Evolutionary conservation across 106 monocot genomes (phyloP), one percentile per base, ranked within the genome.

Genomic region (Hemerocallis citrina): DNA sequence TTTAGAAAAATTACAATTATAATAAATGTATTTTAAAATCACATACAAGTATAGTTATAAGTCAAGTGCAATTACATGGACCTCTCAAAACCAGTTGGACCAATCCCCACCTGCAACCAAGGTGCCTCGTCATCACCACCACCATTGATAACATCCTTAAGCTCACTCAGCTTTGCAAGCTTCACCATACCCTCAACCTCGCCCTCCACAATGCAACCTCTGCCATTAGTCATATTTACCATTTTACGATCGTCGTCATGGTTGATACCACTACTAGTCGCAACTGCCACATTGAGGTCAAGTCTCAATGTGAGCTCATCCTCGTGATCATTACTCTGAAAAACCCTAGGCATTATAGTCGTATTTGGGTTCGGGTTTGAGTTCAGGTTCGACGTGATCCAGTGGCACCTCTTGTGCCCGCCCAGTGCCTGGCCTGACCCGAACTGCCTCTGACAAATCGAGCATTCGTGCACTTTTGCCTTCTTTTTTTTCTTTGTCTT

Each of bases 81-180:
- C 40, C 34, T 23, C 39, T 16, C 54, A 9, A 43, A 43, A 11
- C 43, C 61, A n/a, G 72, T 55, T 32, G 84, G 68, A 3, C 81
- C 85, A 44, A 82, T 67, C 3, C 89, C 85, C 29, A 90, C 73
- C 72, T 85, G 85, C 79, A 90, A 59, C 85, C 85, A 90, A 4
- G 81, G 59, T 24, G 84, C 63, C n/a, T 22, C 44, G 3, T 40
- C 85, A 0, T 55, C 71, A 0, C 73, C 76, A 2, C 72, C 69
- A 38, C 30, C 49, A 62, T 72, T 60, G 12, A 76, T 36, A n/a
- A n/a, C n/a, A 21, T 90, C 85, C 65, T 79, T 85, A 30, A 90
- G 85, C 30, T 90, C 85, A 36, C 76, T 85, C 67, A 85, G 65
- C 60, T 74, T 81, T 1, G 75, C 71, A 23, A 79, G 48, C 62